Percentiles rank a stretch among this genome's conserved stretches.
These are phyloP conservation scores for Colletotrichum gloeosporioides DNA, from an alignment of 2,329 filamentous ascomycete genomes.

Conservation along the genomic window DNA sequence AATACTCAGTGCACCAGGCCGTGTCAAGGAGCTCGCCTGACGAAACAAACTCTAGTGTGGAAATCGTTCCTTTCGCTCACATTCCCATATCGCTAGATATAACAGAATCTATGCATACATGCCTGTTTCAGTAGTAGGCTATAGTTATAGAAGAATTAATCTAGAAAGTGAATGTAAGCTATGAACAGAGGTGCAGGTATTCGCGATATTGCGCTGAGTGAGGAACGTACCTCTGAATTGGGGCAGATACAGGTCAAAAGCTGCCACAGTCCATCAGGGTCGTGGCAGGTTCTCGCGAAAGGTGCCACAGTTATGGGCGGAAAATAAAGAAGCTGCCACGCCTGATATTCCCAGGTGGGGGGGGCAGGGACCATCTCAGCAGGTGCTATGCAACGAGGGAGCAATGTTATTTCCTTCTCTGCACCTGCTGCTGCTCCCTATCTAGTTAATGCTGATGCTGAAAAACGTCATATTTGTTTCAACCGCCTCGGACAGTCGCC, in stretches of 20 bases:
- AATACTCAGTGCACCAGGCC: not conserved
- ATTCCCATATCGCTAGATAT: not conserved
- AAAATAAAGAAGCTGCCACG: not conserved
- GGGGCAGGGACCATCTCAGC: not conserved
- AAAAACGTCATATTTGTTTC: not conserved
- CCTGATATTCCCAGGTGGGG: not conserved
- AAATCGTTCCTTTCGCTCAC: not conserved
- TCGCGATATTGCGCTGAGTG: not conserved
- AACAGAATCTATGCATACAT: not conserved
- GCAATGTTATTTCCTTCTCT: not conserved
- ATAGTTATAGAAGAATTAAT: not conserved
- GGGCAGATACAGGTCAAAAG: not conserved
- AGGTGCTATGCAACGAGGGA: too few species aligned
- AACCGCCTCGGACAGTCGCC: not conserved
- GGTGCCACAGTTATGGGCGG: too few species aligned
- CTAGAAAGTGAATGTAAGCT: not conserved
- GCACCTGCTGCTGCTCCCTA: not conserved
- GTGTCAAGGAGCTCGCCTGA: not conserved
- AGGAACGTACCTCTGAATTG: not conserved
- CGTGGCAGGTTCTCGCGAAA: not conserved
- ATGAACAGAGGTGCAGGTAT: not conserved
- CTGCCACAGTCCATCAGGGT: not conserved
- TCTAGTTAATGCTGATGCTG: not conserved
- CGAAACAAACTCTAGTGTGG: not conserved
- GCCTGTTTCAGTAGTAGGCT: not conserved